These are phyloP conservation scores for Sinapis alba DNA, from an alignment of 441 rosid genomes.

Conservation along the genomic window DNA sequence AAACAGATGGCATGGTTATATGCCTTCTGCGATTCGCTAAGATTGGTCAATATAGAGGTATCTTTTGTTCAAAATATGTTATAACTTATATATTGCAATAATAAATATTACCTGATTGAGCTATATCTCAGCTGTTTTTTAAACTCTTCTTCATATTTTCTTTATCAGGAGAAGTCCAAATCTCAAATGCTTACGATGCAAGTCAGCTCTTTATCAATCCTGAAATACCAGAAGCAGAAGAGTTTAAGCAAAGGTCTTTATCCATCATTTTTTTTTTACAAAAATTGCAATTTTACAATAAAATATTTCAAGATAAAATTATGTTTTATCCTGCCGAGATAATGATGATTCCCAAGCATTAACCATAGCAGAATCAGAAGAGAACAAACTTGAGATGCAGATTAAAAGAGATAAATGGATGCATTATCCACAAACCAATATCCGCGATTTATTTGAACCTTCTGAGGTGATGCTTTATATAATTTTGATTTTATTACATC, in stretches of 20 bases:
- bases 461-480: background rate
- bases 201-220: background rate
- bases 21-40: background rate
- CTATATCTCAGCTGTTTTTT: too few relatives aligned
- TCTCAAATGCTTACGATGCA: background rate
- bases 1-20: background rate
- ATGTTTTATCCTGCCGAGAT: background rate
- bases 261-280: background rate
- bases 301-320: too few relatives aligned
- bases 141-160: background rate
- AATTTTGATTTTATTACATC: too few relatives aligned
- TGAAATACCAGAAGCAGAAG: background rate
- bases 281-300: too few relatives aligned
- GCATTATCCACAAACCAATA: background rate
- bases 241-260: background rate
- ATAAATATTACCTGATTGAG: background rate
- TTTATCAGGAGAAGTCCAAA: background rate
- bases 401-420: background rate
- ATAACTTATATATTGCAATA: too few relatives aligned
- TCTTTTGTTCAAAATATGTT: too few relatives aligned
- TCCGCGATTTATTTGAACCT: background rate
- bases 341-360: background rate
- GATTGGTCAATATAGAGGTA: background rate
- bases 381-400: background rate
- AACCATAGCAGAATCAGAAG: background rate